Evolutionary conservation across 768 basidiomycete species (phyloP).

Genomic region (Crepidotus variabilis): DNA sequence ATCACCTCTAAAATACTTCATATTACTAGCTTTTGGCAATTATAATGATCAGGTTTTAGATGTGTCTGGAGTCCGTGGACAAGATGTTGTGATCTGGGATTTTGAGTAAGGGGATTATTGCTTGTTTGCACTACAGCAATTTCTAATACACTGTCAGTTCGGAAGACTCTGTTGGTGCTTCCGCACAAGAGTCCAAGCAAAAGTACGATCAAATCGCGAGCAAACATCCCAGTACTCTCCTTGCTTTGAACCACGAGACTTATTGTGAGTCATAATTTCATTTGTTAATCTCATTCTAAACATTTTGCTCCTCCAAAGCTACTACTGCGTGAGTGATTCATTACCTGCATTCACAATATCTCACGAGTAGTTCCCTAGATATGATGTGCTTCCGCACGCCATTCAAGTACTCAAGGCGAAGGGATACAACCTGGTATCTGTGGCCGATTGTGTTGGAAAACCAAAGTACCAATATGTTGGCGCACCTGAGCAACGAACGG

Average conservation of each 20-base stretch:
- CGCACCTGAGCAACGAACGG: constrained; percentile 7
- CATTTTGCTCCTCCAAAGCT: neutral
- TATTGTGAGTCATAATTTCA: constrained; percentile 15
- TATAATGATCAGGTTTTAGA: constrained; percentile 28
- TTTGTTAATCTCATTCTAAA: neutral
- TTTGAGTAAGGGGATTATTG: constrained; percentile 23
- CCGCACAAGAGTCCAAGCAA: constrained; percentile 21
- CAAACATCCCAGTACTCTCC: constrained; percentile 25
- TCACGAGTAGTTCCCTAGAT: neutral
- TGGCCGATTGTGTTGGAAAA: constrained; percentile 13
- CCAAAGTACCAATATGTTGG: constrained; percentile 9
- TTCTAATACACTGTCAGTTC: constrained; percentile 18
- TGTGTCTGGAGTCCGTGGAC: constrained; percentile 18
- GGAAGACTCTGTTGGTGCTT: constrained; percentile 32
- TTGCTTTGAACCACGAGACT: constrained; percentile 36
- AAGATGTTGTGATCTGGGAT: constrained; percentile 28
- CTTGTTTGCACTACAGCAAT: neutral
- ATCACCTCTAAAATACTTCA: neutral
- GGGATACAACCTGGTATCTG: constrained; percentile 13
- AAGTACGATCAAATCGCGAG: constrained; percentile 22
- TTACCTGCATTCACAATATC: neutral
- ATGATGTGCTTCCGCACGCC: constrained; percentile 18
- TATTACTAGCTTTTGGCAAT: constrained; percentile 30
- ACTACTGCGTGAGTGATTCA: constrained; percentile 4
- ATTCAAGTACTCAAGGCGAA: constrained; percentile 12